phyloP scores from a whole-genome alignment of 1,284 basidiomycete species.

The Pyrrhoderma noxium region DNA sequence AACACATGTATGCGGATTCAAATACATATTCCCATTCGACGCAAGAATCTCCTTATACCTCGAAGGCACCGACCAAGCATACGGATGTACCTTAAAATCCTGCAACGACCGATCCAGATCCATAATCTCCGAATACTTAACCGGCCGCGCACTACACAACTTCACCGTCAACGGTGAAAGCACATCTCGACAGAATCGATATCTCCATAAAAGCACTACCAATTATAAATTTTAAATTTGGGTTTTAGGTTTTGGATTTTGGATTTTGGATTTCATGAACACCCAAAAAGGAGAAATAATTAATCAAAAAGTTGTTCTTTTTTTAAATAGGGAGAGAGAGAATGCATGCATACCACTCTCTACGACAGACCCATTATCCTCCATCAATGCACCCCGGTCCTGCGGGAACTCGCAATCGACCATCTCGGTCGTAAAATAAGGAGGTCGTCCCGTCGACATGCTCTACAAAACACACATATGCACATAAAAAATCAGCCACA shows the following conservation, averaged over 20 bases:
- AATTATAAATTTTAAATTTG: no score
- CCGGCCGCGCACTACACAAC: slow-evolving; percentile 15
- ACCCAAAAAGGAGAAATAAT: neutral
- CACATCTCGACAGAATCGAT: slow-evolving; percentile 16
- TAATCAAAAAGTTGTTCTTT: neutral
- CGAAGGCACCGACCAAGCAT: no score
- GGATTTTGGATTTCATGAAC: no score
- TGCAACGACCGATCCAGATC: slow-evolving; percentile 19
- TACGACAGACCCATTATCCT: slow-evolving; percentile 5
- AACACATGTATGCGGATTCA: neutral
- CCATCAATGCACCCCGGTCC: slow-evolving; percentile 6
- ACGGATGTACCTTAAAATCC: slow-evolving; percentile 9
- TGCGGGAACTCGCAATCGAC: slow-evolving; percentile 13
- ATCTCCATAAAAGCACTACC: slow-evolving; percentile 12
- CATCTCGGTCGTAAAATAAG: neutral
- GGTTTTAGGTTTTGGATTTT: no score
- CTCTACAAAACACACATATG: neutral
- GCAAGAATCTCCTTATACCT: no score
- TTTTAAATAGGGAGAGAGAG: neutral
- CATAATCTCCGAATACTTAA: slow-evolving; percentile 19
- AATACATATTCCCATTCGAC: no score
- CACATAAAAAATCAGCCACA: no score
- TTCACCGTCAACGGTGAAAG: slow-evolving; percentile 16
- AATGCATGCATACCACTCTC: slow-evolving; percentile 5
- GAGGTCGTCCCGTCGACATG: slow-evolving; percentile 7